These are phyloP conservation scores for Lactarius evosmus DNA, from an alignment of 768 basidiomycete genomes.

Conservation along the genomic window DNA sequence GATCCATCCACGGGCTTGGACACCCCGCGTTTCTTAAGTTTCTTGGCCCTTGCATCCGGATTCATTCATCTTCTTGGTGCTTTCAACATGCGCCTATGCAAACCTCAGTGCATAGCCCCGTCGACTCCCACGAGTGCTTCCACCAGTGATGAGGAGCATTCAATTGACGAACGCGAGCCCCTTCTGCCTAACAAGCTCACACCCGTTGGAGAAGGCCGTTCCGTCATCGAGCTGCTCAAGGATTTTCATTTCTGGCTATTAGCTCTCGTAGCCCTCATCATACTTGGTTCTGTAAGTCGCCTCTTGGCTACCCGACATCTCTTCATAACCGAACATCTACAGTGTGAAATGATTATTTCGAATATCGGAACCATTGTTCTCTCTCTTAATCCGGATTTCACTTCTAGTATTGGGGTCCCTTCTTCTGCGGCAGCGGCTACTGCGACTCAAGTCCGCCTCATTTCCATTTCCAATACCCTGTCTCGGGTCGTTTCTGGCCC, in stretches of 20 bases:
- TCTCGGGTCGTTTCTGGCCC: slow-evolving; percentile 67
- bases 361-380: slow-evolving; percentile 76
- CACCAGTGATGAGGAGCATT: slow-evolving; percentile 23
- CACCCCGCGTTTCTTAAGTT: slow-evolving; percentile 50
- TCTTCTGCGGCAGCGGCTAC: slow-evolving; percentile 40
- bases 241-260: slow-evolving; percentile 67
- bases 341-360: slow-evolving; percentile 71
- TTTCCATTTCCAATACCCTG: slow-evolving; percentile 69
- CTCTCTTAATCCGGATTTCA: slow-evolving; percentile 47
- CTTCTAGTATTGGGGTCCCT: slow-evolving; percentile 20
- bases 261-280: slow-evolving; percentile 45
- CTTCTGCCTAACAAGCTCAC: slow-evolving; percentile 35
- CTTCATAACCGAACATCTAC: neutral
- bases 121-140: slow-evolving; percentile 15
- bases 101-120: slow-evolving; percentile 4
- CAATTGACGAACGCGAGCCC: slow-evolving; percentile 27
- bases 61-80: slow-evolving; percentile 54
- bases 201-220: slow-evolving; percentile 33
- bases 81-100: slow-evolving; percentile 39
- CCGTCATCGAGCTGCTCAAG: slow-evolving; percentile 45
- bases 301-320: neutral
- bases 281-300: slow-evolving; percentile 65
- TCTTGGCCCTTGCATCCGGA: slow-evolving; percentile 54
- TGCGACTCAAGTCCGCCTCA: slow-evolving; percentile 62
- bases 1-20: slow-evolving; percentile 42